Base-by-base conservation (phyloP, 192 early-diverging fungal species). In the Spizellomyces punctatus region DNA sequence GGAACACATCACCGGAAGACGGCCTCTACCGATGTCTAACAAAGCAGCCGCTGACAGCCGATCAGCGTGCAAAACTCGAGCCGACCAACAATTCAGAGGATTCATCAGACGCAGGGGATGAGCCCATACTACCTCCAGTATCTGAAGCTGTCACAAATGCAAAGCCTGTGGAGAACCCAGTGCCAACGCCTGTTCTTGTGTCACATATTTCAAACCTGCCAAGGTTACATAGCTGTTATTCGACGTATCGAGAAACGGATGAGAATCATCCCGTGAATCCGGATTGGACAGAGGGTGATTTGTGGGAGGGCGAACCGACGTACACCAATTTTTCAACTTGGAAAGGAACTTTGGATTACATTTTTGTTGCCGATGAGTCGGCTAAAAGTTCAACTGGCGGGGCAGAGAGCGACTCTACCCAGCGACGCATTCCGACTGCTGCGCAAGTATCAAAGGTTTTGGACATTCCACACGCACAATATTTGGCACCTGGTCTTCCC, bases 301-400 rank as follows among this genome's bases (percentile, higher is more conserved):
- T 7, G 5, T 77, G 75, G 78, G 49, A 16, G 17, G 77, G 69
- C 10, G 81, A 82, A 67, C 81, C 81, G 0, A 10, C 49, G 21
- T 82, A 58, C 66, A 82, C 81, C 0, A 63, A 46, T 42, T 75
- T 63, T 56, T 57, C 67, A 42, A 47, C 16, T 9, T 82, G 75
- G 76, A 74, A 71, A 58, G 81, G 81, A 0, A 80, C 78, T 6
- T 52, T 82, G 46, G 81, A 82, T 57, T 82, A 82, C 42, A 74
- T 82, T 21, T 76, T 76, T 47, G 7, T 63, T 8, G 16, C 14
- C 27, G 61, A 45, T 4, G 44, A 54, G n/a, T 46, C 62, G 57
- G 67, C 8, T 9, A 14, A 10, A n/a, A 42, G 14, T 17, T 14
- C 63, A 9, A 27, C 10, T 10, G 65, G 16, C 5, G 16, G 56